phyloP scores from a whole-genome alignment of 2,329 filamentous ascomycete genomes.

The Nigrograna mackinnonii region DNA sequence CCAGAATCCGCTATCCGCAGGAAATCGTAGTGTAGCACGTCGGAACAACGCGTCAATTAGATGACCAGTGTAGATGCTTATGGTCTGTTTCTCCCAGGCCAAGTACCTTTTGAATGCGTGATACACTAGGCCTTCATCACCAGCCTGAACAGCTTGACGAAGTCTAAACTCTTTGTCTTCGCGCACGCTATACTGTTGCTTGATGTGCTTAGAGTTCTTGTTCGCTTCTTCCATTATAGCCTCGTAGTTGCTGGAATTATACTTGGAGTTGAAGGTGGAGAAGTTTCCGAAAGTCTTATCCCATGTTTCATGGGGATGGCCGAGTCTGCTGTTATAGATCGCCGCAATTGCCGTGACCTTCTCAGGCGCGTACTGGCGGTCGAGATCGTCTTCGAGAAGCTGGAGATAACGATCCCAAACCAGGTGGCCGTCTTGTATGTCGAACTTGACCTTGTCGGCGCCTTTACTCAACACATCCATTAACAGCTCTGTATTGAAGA shows the following conservation, averaged over 20 bases:
- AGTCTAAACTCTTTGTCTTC: conserved; percentile 71
- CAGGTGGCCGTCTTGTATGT: conserved; percentile 74
- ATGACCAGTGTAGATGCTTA: conserved; percentile 55
- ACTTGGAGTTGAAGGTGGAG: conserved; percentile 73
- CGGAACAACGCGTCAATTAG: conserved; percentile 70
- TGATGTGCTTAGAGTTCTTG: conserved; percentile 64
- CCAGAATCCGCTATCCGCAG: conserved; percentile 77
- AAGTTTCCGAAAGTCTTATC: conserved; percentile 75
- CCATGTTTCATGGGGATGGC: conserved; percentile 75
- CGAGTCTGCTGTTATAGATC: conserved; percentile 71
- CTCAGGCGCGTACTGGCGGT: conserved; percentile 54
- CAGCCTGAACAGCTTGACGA: conserved; percentile 59
- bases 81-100: conserved; percentile 77
- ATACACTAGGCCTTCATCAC: conserved; percentile 61
- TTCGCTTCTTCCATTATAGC: conserved; percentile 72
- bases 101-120: conserved; percentile 69
- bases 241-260: conserved; percentile 73
- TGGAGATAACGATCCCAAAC: conserved; percentile 81
- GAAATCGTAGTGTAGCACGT: conserved; percentile 74
- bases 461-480: conserved; percentile 73
- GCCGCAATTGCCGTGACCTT: conserved; percentile 67
- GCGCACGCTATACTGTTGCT: conserved; percentile 65
- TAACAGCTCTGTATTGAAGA: conserved; percentile 71
- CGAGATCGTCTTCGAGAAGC: conserved; percentile 70
- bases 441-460: conserved; percentile 72